Evolutionary conservation across 805 yeast species (phyloP), one percentile per base, ranked within the genome.

Genomic region (Ogataea ganodermae): DNA sequence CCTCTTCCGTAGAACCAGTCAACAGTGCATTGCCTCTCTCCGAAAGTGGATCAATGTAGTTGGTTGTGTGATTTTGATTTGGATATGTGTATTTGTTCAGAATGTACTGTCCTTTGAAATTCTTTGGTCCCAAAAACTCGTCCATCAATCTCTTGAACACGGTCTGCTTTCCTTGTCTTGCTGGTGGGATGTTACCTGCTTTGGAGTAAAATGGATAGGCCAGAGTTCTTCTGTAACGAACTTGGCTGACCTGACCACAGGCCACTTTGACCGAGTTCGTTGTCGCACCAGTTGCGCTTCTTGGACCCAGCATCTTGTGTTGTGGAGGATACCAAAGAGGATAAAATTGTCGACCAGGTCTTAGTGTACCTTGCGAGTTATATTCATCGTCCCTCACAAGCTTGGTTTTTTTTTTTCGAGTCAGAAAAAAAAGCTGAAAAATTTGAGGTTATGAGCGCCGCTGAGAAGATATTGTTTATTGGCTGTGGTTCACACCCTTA

Each of bases 121-220:
- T 89, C 64, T 75, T 80, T 31, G 92, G 92, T 2, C 97, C 97
- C 47, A 90, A 71, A 70, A 89, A 90, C 54, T 76, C 80, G 55
- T 81, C 79, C 78, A 89, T 72, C 32, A 81, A 80, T 63, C 79
- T 74, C 58, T 79, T 79, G 62, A 85, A 73, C 49, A 77, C 79
- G 7, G 86, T 75, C 53, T 65, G 69, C 43, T 73, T 75, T 50
- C 65, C 61, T 54, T 66, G 49, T 45, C 64, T 55, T 18, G 62
- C 45, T 21, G 66, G 66, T 27, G 68, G 67, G 71, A 72, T 58
- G 65, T 71, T 53, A 49, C 70, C 70, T 45, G 73, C 68, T 48
- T 69, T 72, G n/a, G 75, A 74, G 55, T 77, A 79, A 35, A 66
- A 65, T 8, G 84, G 84, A 56, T 80, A 80, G 2, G 82, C 83